Conservation (phyloP, 2,329 filamentous ascomycete species). For the Ophiosphaerella narmari region DNA sequence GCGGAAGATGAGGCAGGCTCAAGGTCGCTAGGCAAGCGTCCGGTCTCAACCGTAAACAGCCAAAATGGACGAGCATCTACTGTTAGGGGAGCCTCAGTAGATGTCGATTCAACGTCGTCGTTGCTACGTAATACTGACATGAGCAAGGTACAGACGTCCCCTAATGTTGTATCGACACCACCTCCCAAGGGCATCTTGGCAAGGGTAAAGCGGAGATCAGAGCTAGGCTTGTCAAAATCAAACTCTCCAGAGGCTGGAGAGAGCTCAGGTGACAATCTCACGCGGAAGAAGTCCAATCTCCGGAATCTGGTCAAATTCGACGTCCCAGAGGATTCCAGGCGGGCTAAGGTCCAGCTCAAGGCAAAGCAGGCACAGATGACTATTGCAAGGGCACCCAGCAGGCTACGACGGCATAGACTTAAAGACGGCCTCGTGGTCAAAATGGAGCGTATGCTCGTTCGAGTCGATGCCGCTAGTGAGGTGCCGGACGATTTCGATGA, state of each 20-base stretch:
- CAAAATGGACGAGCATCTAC: conserved; percentile 29
- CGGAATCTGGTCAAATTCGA: conserved; percentile 50
- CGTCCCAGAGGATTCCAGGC: conserved; percentile 47
- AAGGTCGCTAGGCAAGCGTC: conserved; percentile 32
- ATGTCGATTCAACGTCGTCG: conserved; percentile 44
- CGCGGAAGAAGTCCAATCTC: conserved; percentile 34
- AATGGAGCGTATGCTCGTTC: conserved; percentile 70
- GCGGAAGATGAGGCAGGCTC: conserved; percentile 15
- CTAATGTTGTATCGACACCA: conserved; percentile 22
- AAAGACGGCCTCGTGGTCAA: conserved; percentile 67
- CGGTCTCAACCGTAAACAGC: conserved; percentile 36
- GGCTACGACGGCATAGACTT: conserved; percentile 47
- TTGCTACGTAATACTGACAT: conserved; percentile 43
- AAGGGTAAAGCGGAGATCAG: conserved; percentile 33
- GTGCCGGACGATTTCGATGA: conserved; percentile 67
- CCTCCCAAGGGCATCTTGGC: conserved; percentile 36
- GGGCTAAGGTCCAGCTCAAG: conserved; percentile 44
- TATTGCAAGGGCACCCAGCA: conserved; percentile 39
- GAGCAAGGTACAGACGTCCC: conserved; percentile 30
- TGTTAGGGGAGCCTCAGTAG: conserved; percentile 36
- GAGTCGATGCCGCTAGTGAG: conserved; percentile 60
- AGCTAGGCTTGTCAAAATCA: conserved; percentile 21
- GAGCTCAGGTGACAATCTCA: conserved; percentile 13
- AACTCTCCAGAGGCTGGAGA: conserved; percentile 6
- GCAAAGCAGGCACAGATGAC: conserved; percentile 48